Conservation (phyloP, 257 asterid genomes). For the Plantago ovata region DNA sequence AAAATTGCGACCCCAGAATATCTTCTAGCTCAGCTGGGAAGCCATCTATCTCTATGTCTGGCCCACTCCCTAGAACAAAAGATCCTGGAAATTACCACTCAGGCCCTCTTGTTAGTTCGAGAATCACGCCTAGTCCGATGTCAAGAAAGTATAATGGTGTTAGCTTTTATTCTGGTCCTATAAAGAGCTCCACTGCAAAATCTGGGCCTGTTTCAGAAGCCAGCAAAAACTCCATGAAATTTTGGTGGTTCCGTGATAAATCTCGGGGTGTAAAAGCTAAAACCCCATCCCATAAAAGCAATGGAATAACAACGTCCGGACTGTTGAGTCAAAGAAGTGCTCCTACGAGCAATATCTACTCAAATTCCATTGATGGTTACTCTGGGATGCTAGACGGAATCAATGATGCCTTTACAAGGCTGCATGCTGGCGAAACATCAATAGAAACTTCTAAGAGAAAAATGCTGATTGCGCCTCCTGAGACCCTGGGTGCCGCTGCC, state of each 20-base stretch:
- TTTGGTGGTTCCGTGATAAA: constrained; percentile 62
- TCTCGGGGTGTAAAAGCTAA: constrained; percentile 37
- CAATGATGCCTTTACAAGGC: constrained; percentile 18
- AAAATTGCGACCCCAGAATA: constrained; percentile 48
- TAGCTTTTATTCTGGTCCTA: constrained; percentile 63
- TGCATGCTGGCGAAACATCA: constrained; percentile 24
- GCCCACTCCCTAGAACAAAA: constrained; percentile 54
- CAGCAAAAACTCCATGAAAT: constrained; percentile 37
- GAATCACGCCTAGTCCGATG: constrained; percentile 33
- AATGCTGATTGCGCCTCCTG: constrained; percentile 62
- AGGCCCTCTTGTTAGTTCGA: constrained; percentile 53
- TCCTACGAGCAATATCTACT: constrained; percentile 22
- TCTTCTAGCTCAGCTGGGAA: constrained; percentile 42
- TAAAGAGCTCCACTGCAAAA: constrained; percentile 43
- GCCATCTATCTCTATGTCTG: constrained; percentile 43
- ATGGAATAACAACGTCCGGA: constrained; percentile 26
- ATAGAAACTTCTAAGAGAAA: constrained; percentile 34
- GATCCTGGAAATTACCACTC: constrained; percentile 39
- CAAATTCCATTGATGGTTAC: constrained; percentile 13
- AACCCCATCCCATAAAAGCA: constrained; percentile 27
- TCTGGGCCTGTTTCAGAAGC: constrained; percentile 40
- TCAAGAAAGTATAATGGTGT: constrained; percentile 30
- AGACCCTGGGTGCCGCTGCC: constrained; percentile 81
- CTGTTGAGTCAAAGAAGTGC: constrained; percentile 39
- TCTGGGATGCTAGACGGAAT: constrained; percentile 25